These are phyloP conservation scores for Boletus vermiculosoides DNA, from an alignment of 768 basidiomycete species.

Conservation along the genomic window DNA sequence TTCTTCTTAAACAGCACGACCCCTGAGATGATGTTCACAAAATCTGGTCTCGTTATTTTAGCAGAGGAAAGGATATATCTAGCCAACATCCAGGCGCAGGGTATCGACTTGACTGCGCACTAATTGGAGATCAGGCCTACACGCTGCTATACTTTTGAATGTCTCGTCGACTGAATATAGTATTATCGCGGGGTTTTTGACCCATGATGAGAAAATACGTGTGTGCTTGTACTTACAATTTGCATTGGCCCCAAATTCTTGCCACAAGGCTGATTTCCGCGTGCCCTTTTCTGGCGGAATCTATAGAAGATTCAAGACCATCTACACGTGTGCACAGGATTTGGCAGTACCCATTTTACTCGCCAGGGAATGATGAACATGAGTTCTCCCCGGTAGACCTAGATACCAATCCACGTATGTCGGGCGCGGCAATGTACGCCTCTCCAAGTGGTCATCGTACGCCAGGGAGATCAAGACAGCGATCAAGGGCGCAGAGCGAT, in stretches of 20 bases:
- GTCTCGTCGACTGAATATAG: not conserved
- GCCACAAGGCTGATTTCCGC: not conserved
- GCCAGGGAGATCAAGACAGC: conserved; percentile 10
- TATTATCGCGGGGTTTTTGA: not conserved
- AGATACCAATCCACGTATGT: not conserved
- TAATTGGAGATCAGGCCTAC: conserved; percentile 3
- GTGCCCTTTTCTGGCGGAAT: not conserved
- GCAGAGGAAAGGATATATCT: conserved; percentile 41
- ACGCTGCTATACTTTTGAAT: not conserved
- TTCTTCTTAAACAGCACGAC: conserved; percentile 28
- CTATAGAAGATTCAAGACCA: not conserved
- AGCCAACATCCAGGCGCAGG: conserved; percentile 36
- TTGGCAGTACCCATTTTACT: not conserved
- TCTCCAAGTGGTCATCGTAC: conserved; percentile 8
- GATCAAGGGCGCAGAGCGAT: conserved; percentile 22
- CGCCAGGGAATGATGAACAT: not conserved
- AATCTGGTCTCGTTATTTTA: conserved; percentile 39
- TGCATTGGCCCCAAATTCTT: not conserved
- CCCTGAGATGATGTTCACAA: conserved; percentile 43
- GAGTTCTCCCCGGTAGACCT: not conserved
- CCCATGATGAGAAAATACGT: not conserved
- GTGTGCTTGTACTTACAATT: not conserved
- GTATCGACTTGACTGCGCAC: conserved; percentile 15
- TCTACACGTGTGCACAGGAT: conserved; percentile 7
- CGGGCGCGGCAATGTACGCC: conserved; percentile 14